phyloP scores from a whole-genome alignment of 2,329 filamentous ascomycete species.

The Bertia moriformis region DNA sequence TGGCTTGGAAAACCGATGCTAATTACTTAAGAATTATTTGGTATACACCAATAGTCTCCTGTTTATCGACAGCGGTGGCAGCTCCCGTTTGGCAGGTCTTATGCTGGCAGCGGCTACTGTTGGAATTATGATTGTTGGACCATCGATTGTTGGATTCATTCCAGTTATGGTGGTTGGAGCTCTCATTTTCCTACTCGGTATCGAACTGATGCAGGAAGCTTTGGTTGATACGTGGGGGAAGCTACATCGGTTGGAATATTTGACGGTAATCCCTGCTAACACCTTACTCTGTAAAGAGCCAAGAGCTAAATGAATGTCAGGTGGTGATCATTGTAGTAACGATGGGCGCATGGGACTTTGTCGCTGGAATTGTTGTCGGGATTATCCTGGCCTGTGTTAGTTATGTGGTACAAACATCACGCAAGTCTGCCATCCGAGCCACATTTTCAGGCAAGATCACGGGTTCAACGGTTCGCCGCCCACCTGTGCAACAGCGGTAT shows the following conservation, averaged over 20 bases:
- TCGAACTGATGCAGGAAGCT: conserved; percentile 80
- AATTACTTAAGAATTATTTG: conserved; percentile 77
- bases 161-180: conserved; percentile 94
- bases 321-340: conserved; percentile 79
- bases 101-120: conserved; percentile 71
- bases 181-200: conserved; percentile 85
- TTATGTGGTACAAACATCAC: conserved; percentile 80
- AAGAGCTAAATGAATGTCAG: conserved; percentile 14
- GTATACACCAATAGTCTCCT: conserved; percentile 97
- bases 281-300: conserved; percentile 1
- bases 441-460: conserved; percentile 83
- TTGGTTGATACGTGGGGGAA: conserved; percentile 80
- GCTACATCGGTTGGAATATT: conserved; percentile 71
- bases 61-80: conserved; percentile 83
- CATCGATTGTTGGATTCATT: conserved; percentile 80
- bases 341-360: conserved; percentile 95
- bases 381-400: conserved; percentile 84
- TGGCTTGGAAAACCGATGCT: no score
- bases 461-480: conserved; percentile 80
- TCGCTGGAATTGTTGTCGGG: conserved; percentile 80
- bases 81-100: conserved; percentile 71
- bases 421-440: conserved; percentile 74
- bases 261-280: conserved; percentile 56
- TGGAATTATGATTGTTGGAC: conserved; percentile 71
- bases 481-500: conserved; percentile 77